Conservation (phyloP, 441 rosid genomes). For the Syzygium malaccense region DNA sequence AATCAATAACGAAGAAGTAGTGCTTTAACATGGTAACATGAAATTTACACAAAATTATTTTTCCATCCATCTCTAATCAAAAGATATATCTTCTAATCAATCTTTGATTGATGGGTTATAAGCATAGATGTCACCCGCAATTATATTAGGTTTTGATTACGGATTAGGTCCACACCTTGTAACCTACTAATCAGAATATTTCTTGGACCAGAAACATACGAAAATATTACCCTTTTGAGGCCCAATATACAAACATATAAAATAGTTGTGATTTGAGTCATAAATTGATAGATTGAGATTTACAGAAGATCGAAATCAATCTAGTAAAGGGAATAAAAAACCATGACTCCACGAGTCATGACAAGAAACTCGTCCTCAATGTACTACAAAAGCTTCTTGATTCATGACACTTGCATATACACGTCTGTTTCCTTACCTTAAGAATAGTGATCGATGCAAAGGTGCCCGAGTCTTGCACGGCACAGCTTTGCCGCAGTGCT, state of each 20-base stretch:
- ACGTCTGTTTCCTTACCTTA: neutral
- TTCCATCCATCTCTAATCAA: accelerated
- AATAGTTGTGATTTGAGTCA: neutral
- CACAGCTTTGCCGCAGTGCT: neutral
- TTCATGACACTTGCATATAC: neutral
- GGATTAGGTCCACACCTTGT: too few species aligned
- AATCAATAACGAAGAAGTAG: too few species aligned
- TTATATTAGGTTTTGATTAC: too few species aligned
- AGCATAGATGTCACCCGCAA: accelerated
- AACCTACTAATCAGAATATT: too few species aligned
- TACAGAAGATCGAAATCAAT: neutral
- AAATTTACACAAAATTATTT: neutral
- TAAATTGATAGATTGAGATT: neutral
- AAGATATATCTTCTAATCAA: accelerated
- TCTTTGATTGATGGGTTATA: neutral
- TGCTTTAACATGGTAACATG: too few species aligned
- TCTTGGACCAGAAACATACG: neutral
- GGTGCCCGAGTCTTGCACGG: neutral
- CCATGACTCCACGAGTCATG: neutral
- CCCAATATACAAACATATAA: neutral
- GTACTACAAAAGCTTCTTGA: neutral
- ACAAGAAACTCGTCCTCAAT: neutral
- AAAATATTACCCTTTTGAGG: neutral
- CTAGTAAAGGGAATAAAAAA: neutral
- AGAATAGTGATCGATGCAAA: neutral